Conservation (phyloP, 331 rosid species). For the Quercus tomentella region DNA sequence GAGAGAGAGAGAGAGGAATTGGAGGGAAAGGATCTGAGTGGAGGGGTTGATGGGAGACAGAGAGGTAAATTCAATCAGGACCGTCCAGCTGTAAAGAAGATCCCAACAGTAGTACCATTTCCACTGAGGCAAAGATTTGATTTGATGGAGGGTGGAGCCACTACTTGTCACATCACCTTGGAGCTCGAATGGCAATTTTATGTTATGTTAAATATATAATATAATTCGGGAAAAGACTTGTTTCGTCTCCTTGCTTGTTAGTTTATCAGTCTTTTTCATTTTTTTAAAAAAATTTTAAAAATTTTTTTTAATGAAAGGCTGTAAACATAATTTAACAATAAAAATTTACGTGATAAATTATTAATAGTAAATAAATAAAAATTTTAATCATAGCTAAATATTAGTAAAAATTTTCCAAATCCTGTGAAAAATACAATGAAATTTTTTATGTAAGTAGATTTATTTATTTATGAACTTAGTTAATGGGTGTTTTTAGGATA, state of each 20-base stretch:
- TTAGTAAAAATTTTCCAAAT: no score
- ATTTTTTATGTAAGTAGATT: no score
- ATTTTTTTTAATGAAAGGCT: no score
- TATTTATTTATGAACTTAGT: no score
- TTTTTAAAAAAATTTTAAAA: no score
- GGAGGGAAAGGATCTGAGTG: conserved; percentile 41
- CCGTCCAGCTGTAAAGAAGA: conserved; percentile 26
- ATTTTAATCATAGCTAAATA: no score
- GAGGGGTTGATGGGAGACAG: conserved; percentile 27
- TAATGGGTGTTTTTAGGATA: no score
- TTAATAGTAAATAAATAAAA: no score
- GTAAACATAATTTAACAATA: no score
- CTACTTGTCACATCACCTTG: conserved; percentile 14
- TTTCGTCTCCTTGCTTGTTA: neutral
- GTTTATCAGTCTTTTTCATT: neutral
- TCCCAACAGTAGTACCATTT: neutral
- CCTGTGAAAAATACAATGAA: no score
- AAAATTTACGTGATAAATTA: no score
- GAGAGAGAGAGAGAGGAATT: neutral
- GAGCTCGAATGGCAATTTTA: conserved; percentile 1
- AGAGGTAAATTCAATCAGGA: conserved; percentile 3
- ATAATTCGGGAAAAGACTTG: no score
- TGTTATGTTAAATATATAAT: neutral
- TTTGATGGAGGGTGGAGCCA: conserved; percentile 24
- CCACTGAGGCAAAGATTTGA: conserved; percentile 28